Evolutionary conservation across 169 alveolate genomes (phyloP).

Genomic region (Ichthyophthirius multifiliis): DNA sequence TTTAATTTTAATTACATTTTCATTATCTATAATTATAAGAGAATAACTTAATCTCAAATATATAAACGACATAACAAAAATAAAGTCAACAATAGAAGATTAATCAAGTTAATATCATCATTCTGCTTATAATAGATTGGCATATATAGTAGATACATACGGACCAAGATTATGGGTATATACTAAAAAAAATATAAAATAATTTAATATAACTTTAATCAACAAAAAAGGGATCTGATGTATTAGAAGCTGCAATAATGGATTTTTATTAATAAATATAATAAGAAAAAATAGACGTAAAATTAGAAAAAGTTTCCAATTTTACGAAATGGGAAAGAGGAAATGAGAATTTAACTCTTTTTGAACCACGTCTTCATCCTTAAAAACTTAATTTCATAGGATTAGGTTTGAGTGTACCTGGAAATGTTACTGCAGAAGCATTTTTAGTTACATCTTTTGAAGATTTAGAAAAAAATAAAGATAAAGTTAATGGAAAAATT

Average conservation of each 20-base stretch:
- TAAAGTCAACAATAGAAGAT: conserved; percentile 1
- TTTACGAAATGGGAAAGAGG: conserved; percentile 36
- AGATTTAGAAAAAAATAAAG: conserved; percentile 13
- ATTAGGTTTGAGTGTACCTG: conserved; percentile 18
- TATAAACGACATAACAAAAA: background rate
- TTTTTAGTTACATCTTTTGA: conserved; percentile 32
- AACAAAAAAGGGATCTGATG: conserved; percentile 25
- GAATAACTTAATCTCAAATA: no score
- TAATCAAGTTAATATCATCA: background rate
- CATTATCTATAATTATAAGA: no score
- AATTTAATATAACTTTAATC: background rate
- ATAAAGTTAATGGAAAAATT: conserved; percentile 33
- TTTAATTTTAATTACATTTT: no score
- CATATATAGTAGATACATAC: conserved; percentile 38
- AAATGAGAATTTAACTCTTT: conserved; percentile 12
- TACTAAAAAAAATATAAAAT: background rate
- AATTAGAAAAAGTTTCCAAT: background rate
- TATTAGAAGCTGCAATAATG: conserved; percentile 12
- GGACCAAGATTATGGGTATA: background rate
- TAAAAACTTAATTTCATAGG: conserved; percentile 30
- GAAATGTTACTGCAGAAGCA: conserved; percentile 26
- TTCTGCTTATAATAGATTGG: conserved; percentile 31
- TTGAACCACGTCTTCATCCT: conserved; percentile 10
- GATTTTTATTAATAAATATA: background rate
- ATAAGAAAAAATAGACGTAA: conserved; percentile 12